Evolutionary conservation across 331 rosid genomes (phyloP).

Genomic region (Pyracantha coccinea): DNA sequence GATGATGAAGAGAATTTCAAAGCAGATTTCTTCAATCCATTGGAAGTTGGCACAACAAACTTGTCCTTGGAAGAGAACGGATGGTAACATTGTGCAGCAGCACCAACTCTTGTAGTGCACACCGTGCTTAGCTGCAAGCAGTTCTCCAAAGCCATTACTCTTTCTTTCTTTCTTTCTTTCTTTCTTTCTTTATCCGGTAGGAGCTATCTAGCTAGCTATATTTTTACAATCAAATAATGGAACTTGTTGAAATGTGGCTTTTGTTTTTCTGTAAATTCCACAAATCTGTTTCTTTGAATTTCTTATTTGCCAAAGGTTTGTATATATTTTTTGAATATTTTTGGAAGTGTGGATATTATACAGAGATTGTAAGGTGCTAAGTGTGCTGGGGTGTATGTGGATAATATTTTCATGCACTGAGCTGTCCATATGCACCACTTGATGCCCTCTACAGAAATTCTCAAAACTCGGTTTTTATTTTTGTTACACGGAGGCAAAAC

Average conservation of each 20-base stretch:
- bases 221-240: background rate
- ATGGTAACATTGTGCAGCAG: slow-evolving; percentile 37
- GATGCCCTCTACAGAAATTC: background rate
- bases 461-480: too few species aligned
- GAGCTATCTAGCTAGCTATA: background rate
- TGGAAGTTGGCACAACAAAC: slow-evolving; percentile 27
- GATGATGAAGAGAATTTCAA: slow-evolving; percentile 14
- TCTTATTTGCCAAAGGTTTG: background rate
- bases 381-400: slow-evolving; percentile 61
- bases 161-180: background rate
- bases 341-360: slow-evolving; percentile 22
- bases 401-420: slow-evolving; percentile 25
- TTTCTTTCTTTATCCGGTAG: slow-evolving; percentile 8
- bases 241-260: background rate
- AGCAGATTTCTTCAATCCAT: slow-evolving; percentile 34
- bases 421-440: slow-evolving; percentile 11
- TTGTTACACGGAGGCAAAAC: too few species aligned
- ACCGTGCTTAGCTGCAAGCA: slow-evolving; percentile 56
- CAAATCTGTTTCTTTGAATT: slow-evolving; percentile 8
- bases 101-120: slow-evolving; percentile 37
- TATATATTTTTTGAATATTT: background rate
- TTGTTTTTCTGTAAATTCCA: background rate
- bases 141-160: slow-evolving; percentile 52
- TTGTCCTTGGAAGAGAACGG: slow-evolving; percentile 44
- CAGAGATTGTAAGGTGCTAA: slow-evolving; percentile 49